Base-by-base conservation (phyloP, 805 yeast species). In the Cyberlindnera petersonii region DNA sequence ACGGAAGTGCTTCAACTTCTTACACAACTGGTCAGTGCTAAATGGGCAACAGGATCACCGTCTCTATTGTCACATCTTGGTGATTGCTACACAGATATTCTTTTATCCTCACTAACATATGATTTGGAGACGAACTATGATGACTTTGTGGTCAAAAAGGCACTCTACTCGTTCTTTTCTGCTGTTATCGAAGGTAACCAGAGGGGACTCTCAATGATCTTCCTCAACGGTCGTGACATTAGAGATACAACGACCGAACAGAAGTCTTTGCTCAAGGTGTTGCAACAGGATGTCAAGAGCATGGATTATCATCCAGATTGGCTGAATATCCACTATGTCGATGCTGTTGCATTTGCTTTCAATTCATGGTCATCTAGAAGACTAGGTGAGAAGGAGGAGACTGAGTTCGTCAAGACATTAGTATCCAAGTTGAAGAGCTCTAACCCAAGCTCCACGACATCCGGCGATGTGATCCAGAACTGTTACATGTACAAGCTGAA, bases 31-130 rank as follows among this genome's bases (percentile, higher is more conserved):
- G 77, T 84, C 2, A 68, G 66, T 30, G 79, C 78, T 0, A 61
- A 65, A 3, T 77, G 85, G 81, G 66, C 67, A 6, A 63, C 64
- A 5, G 78, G 75, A 20, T 74, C 80, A 24, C 95, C 95, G 4
- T 87, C 96, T 1, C 63, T 91, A 33, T 66, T 91, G 27, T 84
- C 97, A 0, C 86, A 86, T 56, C 63, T 91, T 38, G 93, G 95
- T 4, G 66, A 72, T n/a, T 66, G 70, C 15, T 71, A 75, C 47
- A 74, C 95, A 0, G 71, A 70, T 20, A 60, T 75, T 4, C 66
- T 91, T 21, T 64, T 86, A 9, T 66, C 69, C n/a, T 71, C 82
- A 1, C 58, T 91, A 21, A 72, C 78, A 0, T 47, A 69, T 0
- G 88, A 86, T 48, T 64, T 88, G 50, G 71, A 73, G 21, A 75